These are phyloP conservation scores for Huntiella abstrusa DNA, from an alignment of 2,329 filamentous ascomycete species.

Conservation along the genomic window DNA sequence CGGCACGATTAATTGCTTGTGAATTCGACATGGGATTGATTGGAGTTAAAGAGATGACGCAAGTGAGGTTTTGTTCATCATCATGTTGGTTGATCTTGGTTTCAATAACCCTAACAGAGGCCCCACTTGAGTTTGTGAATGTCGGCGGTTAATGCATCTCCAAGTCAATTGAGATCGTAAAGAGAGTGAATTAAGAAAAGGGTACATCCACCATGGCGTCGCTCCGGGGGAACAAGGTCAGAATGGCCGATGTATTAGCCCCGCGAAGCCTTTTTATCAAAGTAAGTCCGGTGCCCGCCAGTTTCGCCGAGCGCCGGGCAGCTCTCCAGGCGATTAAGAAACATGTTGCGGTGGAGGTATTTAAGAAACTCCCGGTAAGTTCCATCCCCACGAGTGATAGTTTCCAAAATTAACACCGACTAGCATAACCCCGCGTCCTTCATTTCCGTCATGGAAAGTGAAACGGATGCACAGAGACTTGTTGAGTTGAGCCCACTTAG, in stretches of 20 bases:
- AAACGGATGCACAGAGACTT: conserved; percentile 22
- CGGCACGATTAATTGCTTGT: too few species aligned
- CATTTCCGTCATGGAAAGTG: conserved; percentile 27
- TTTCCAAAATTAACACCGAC: background rate
- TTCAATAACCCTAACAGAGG: too few species aligned
- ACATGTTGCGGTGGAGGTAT: conserved; percentile 31
- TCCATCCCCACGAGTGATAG: background rate
- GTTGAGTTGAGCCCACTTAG: conserved; percentile 27
- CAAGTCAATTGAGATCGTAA: too few species aligned
- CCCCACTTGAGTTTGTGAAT: too few species aligned
- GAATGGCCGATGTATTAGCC: background rate
- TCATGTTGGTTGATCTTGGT: too few species aligned
- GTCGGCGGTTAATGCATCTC: too few species aligned
- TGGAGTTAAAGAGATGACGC: too few species aligned
- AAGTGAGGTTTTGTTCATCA: too few species aligned
- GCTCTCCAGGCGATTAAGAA: conserved; percentile 32
- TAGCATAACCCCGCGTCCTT: conserved; percentile 31
- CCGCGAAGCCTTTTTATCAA: conserved; percentile 18
- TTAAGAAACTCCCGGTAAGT: conserved; percentile 28
- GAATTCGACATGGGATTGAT: too few species aligned
- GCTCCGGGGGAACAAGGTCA: background rate
- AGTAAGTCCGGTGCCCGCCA: conserved; percentile 32
- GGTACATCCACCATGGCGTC: background rate
- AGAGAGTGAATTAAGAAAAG: too few species aligned
- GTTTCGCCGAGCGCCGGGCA: conserved; percentile 34